phyloP scores from a whole-genome alignment of 148 eudicot species.

The Oxyria digyna region DNA sequence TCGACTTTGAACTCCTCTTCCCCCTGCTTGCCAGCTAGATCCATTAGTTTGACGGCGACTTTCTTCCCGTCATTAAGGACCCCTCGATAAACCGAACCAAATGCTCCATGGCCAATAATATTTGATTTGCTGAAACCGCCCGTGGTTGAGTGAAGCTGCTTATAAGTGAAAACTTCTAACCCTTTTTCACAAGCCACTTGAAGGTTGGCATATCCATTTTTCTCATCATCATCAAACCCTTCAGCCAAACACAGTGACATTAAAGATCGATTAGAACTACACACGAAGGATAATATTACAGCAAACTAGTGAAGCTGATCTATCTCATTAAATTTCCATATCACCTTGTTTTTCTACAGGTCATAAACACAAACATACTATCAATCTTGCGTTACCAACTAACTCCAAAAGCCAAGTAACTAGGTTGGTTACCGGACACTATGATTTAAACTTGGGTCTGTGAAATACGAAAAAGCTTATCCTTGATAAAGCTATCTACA shows the following conservation, averaged over 20 bases:
- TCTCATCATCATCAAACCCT: conserved; percentile 47
- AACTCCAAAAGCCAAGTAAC: not conserved
- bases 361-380: not conserved
- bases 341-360: not conserved
- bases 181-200: conserved; percentile 64
- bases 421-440: not conserved
- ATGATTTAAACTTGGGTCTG: too few species aligned
- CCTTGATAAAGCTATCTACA: too few species aligned
- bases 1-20: conserved; percentile 89
- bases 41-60: conserved; percentile 88
- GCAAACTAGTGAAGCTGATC: not conserved
- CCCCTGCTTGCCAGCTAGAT: conserved; percentile 85
- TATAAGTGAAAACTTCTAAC: conserved; percentile 63
- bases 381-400: not conserved
- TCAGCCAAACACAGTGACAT: conserved; percentile 13
- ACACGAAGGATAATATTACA: not conserved
- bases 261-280: not conserved
- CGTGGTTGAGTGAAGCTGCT: conserved; percentile 80
- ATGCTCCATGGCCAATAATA: conserved; percentile 88
- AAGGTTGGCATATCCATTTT: conserved; percentile 21
- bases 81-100: conserved; percentile 78
- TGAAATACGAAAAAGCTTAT: not conserved
- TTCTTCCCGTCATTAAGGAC: conserved; percentile 78
- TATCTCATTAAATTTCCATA: not conserved
- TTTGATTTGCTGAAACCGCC: conserved; percentile 87